Conservation (phyloP, 345 rosid species). For the Noccaea caerulescens region DNA sequence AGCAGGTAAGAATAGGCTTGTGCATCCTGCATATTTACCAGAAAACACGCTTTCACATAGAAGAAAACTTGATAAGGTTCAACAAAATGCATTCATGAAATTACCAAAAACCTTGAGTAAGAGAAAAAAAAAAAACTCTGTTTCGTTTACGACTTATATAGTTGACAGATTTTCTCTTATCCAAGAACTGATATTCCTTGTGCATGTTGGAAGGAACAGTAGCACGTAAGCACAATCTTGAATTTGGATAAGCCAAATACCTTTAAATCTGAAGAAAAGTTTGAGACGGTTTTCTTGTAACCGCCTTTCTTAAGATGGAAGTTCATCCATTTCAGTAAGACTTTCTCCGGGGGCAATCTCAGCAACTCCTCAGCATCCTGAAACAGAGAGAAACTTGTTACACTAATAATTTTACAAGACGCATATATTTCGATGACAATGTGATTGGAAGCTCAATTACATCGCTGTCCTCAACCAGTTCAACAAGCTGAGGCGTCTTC, state of each 20-base stretch:
- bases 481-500: slow-evolving; percentile 97
- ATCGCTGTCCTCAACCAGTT: slow-evolving; percentile 77
- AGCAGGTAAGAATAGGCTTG: slow-evolving; percentile 86
- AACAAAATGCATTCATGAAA: slow-evolving; percentile 2
- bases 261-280: slow-evolving; percentile 89
- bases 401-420: background rate
- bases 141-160: slow-evolving; percentile 1
- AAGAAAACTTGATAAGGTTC: background rate
- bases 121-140: background rate
- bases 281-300: slow-evolving; percentile 75
- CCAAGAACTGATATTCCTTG: slow-evolving; percentile 4
- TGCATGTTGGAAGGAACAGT: slow-evolving; percentile 27
- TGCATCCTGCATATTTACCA: slow-evolving; percentile 67
- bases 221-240: slow-evolving; percentile 1
- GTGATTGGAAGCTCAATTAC: slow-evolving; percentile 47
- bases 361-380: slow-evolving; percentile 93
- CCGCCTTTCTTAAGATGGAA: slow-evolving; percentile 91
- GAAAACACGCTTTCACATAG: slow-evolving; percentile 1
- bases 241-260: slow-evolving; percentile 40
- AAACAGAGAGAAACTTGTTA: slow-evolving; percentile 26
- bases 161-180: background rate
- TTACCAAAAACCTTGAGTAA: slow-evolving; percentile 1
- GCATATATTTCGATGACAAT: slow-evolving; percentile 8
- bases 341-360: slow-evolving; percentile 88
- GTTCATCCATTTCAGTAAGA: slow-evolving; percentile 88